Evolutionary conservation across 2,329 filamentous ascomycete species (phyloP).

Genomic region (Lecanicillium sp.): DNA sequence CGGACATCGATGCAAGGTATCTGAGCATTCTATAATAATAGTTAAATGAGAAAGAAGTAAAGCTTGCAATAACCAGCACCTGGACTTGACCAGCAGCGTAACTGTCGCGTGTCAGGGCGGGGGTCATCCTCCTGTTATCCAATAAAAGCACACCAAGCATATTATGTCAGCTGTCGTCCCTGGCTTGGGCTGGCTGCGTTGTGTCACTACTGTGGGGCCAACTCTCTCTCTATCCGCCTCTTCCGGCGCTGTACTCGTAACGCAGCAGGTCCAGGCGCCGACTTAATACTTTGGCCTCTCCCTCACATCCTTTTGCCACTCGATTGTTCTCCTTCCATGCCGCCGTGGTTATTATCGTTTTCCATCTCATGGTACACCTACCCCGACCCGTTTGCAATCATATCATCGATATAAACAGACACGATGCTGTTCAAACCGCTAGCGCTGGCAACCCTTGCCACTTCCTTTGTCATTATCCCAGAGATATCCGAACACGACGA

Average conservation of each 20-base stretch:
- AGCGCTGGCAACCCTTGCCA: constrained; percentile 28
- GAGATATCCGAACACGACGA: constrained; percentile 38
- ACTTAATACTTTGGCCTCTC: neutral
- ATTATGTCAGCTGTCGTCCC: constrained; percentile 6
- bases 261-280: neutral
- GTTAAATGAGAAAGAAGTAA: too few relatives aligned
- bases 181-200: neutral
- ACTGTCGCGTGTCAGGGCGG: neutral
- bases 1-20: too few relatives aligned
- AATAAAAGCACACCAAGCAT: neutral
- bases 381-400: neutral
- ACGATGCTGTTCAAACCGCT: constrained; percentile 29
- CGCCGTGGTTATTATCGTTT: neutral
- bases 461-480: constrained; percentile 50
- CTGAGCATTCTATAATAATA: too few relatives aligned
- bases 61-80: too few relatives aligned
- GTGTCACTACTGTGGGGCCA: constrained; percentile 8
- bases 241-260: constrained; percentile 8
- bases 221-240: constrained; percentile 1
- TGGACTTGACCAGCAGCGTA: too few relatives aligned
- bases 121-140: neutral
- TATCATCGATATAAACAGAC: neutral
- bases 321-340: constrained; percentile 1
- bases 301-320: constrained; percentile 2
- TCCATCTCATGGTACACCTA: neutral